Base-by-base conservation (phyloP, 1,139 yeast species). In the Meyerozyma elateridarum region DNA sequence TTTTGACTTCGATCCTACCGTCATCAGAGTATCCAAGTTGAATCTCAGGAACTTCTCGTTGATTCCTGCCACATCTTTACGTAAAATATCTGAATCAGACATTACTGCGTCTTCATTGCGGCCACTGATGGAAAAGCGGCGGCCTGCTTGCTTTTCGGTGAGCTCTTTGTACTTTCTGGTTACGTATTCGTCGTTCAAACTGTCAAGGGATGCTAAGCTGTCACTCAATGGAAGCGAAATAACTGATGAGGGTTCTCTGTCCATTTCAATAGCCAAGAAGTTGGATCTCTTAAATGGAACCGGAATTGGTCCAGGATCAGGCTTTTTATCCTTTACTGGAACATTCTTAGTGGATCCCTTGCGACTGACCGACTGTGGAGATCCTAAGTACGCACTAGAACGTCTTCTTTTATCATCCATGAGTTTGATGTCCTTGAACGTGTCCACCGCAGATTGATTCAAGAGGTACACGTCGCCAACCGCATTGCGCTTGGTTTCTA, bases 121-220 rank as follows among this genome's bases (percentile, higher is more conserved):
- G n/a, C 27, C 27, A 19, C 29, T 14, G 12, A 14, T 15, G 13
- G 25, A 18, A 11, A 11, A 9, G 14, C 28, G 19, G 21, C 28
- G 17, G 22, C 31, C 14, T 20, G 19, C 3, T 16, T 15, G 25
- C 25, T 30, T 30, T 25, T 38, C 44, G 17, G 46, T 45, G 36
- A 44, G 58, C 38, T 65, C 68, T 24, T 56, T 56, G 37, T 64
- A 67, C 37, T 64, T 64, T 35, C 49, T 45, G 15, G 52, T 44
- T 33, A 68, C 52, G 36, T 62, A 67, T 33, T 79, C 85, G 44
- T 80, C 82, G 49, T 79, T 79, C 35, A 75, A 69, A 48, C 88
- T 79, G 49, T 82, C 88, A 49, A 83, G 60, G 0, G 89, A 81
- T 1, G 89, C 91, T 63, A 80, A 81, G 42, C 88, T 79, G 32